Percentiles rank a stretch among this genome's conserved stretches.
Evolutionary conservation across 805 yeast species (phyloP).

Genomic region (Candida ortonii): DNA sequence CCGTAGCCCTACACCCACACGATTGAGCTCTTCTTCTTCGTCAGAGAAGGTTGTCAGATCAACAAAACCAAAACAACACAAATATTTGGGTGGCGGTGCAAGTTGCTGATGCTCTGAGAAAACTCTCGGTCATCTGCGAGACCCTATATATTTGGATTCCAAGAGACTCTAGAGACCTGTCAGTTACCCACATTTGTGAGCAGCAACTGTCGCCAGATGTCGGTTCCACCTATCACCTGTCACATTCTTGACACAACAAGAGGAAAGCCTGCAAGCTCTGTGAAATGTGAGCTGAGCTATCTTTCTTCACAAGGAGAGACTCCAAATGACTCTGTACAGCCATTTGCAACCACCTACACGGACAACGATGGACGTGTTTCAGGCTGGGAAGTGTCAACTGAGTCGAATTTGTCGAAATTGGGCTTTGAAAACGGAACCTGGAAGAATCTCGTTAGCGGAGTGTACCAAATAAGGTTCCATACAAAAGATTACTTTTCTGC

Average conservation of each 20-base stretch:
- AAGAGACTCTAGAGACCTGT: too few relatives aligned
- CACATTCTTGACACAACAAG: constrained; percentile 81
- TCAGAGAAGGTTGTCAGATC: too few relatives aligned
- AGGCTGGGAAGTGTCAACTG: constrained; percentile 52
- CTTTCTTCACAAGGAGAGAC: constrained; percentile 26
- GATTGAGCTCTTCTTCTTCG: too few relatives aligned
- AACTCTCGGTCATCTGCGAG: too few relatives aligned
- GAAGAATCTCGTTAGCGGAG: constrained; percentile 53
- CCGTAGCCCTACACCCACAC: too few relatives aligned
- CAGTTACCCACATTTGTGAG: too few relatives aligned
- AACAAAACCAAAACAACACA: too few relatives aligned
- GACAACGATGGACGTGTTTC: constrained; percentile 79
- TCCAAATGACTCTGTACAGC: constrained; percentile 19
- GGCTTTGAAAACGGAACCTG: constrained; percentile 33
- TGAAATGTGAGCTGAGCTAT: constrained; percentile 60
- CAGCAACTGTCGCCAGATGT: too few relatives aligned
- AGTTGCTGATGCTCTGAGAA: too few relatives aligned
- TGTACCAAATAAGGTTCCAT: constrained; percentile 73
- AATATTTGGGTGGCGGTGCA: too few relatives aligned
- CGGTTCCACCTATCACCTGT: constrained; percentile 68
- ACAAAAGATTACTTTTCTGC: constrained; percentile 62
- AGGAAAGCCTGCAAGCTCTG: constrained; percentile 80
- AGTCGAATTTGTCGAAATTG: constrained; percentile 3
- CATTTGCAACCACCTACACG: constrained; percentile 69
- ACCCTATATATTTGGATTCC: too few relatives aligned